Evolutionary conservation across 2,329 filamentous ascomycete species (phyloP), one percentile per base, ranked within the genome.

Genomic region (Huntiella abstrusa): DNA sequence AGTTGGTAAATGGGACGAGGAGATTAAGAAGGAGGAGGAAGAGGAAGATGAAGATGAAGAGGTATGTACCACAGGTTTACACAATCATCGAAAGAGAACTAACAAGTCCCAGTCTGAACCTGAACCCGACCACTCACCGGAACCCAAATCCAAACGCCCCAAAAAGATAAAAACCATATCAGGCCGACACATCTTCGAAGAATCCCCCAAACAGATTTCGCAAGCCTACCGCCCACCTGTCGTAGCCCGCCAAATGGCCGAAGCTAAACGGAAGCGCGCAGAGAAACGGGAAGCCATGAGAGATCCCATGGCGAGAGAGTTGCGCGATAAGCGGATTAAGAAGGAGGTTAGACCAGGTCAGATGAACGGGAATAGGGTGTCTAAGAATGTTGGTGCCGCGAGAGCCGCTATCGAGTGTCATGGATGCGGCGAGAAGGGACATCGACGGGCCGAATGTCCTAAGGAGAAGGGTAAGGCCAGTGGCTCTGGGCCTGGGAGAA

Each of bases 361-460:
- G 41, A 40, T 46, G 44, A 49, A 37, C 41, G 22, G 22, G 22
- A 28, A 28, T 28, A 45, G 48, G 8, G 43, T 41, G n/a, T 33
- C 34, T 12, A 37, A 39, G 32, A 39, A 36, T 35, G 32, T 44
- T n/a, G 28, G 16, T 17, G 33, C 33, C 7, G 34, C 33, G 8
- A 33, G 45, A 11, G 45, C 55, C 28, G 54, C 53, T 37, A 59
- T 70, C 40, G 64, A 63, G 40, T 83, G 80, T 57, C 73, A 70
- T 59, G 68, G 62, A 13, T 83, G 79, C 56, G 71, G 75, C 12
- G 65, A 73, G 52, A 62, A 64, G 33, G 77, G 77, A 1, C 80
- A 83, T 58, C 70, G 68, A 51, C 66, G 66, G 45, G 61, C 58
- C 41, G 67, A 75, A 15, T 81, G 77, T 55, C 67, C 73, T 2